phyloP scores from a whole-genome alignment of 2,329 filamentous ascomycete species.

The Graphium sp. region DNA sequence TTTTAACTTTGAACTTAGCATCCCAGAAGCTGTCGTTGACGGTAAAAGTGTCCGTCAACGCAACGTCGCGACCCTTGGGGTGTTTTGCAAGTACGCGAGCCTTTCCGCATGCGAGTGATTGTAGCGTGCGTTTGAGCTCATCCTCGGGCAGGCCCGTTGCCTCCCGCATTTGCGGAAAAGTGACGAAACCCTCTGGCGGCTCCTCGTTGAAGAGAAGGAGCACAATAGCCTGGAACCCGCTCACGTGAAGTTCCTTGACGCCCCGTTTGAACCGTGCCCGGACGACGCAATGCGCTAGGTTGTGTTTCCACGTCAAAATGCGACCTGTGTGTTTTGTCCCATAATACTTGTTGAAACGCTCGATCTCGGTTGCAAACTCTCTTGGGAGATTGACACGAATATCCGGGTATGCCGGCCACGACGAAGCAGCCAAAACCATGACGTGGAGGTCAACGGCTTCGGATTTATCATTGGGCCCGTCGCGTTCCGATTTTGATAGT shows the following conservation, averaged over 20 bases:
- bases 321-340: slow-evolving; percentile 78
- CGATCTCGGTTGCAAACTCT: slow-evolving; percentile 58
- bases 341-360: slow-evolving; percentile 75
- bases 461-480: slow-evolving; percentile 39
- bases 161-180: slow-evolving; percentile 59
- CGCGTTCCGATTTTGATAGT: too few species aligned
- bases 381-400: slow-evolving; percentile 53
- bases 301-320: slow-evolving; percentile 80
- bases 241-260: slow-evolving; percentile 76
- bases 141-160: slow-evolving; percentile 58
- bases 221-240: slow-evolving; percentile 81
- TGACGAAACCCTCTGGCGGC: slow-evolving; percentile 39
- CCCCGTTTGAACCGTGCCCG: slow-evolving; percentile 67
- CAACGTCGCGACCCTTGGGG: slow-evolving; percentile 71
- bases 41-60: slow-evolving; percentile 62
- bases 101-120: slow-evolving; percentile 87
- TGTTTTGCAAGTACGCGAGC: slow-evolving; percentile 69
- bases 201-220: slow-evolving; percentile 77
- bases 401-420: slow-evolving; percentile 87
- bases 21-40: slow-evolving; percentile 67
- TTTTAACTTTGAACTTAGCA: slow-evolving; percentile 81
- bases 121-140: slow-evolving; percentile 78
- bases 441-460: slow-evolving; percentile 42
- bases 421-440: slow-evolving; percentile 75
- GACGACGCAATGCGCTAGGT: slow-evolving; percentile 78